Base-by-base conservation (phyloP, 2,329 filamentous ascomycete species). In the Orbilia quercus region DNA sequence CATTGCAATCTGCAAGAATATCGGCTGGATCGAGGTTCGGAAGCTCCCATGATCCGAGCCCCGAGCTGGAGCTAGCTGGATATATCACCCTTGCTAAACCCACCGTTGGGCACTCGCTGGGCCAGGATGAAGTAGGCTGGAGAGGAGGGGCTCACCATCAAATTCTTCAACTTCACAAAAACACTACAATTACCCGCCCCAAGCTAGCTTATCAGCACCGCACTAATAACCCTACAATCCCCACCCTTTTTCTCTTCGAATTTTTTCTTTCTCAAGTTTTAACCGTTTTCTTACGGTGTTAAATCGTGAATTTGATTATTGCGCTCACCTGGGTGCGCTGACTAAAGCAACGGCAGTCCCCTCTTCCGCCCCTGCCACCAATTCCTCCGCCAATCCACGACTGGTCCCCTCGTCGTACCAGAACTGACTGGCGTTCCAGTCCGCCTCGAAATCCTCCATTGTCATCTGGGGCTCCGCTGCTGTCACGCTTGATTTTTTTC, bases 361-460 rank as follows among this genome's bases (percentile, higher is more conserved):
- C 1, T 83, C 80, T 1, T 84, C 86, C 1, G 86, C 84, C 51
- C 84, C 88, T 2, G 86, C 83, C 1, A 94, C 84, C 34, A 95
- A 83, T 77, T 91, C 85, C 63, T 83, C 82, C 0, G 90, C 91
- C 18, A 91, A 81, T 3, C 83, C 78, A 1, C 80, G 83, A 0
- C 91, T 91, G 22, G 90, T 93, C 75, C 88, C 86, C 59, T 92
- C 88, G 7, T 87, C 87, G 79, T 91, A 92, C 91, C 91, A 95
- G 78, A 95, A 95, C 81, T 94, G 91, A 74, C 87, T 90, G 78
- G 89, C 86, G 78, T 93, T 91, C 91, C 91, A 95, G 80, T 94
- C 89, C 80, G 94, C 91, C 0, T 84, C 84, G 77, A 94, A 95
- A 0, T 85, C 82, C 28, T 90, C 87, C 86, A 94, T 94, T 42